Evolutionary conservation across 2,329 filamentous ascomycete species (phyloP).

Genomic region (Trichoderma sp.): DNA sequence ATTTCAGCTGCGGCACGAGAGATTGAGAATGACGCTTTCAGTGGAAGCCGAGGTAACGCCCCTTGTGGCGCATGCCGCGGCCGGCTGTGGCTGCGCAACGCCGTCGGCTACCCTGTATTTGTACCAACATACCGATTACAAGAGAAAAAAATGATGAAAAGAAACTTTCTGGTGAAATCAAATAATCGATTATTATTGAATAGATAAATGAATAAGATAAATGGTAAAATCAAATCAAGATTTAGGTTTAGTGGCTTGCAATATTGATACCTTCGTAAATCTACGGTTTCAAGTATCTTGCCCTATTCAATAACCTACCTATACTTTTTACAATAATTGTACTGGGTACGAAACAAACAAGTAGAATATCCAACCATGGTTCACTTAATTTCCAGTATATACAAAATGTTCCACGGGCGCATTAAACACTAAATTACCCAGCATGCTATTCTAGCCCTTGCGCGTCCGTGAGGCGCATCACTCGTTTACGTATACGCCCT

Average conservation of each 20-base stretch:
- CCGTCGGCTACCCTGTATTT: neutral
- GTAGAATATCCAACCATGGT: neutral
- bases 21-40: conserved; percentile 18
- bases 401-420: neutral
- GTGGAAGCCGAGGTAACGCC: conserved; percentile 20
- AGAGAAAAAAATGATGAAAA: neutral
- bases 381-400: neutral
- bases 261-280: too few relatives aligned
- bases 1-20: conserved; percentile 14
- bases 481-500: conserved; percentile 10
- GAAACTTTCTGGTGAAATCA: neutral
- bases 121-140: neutral
- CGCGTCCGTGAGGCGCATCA: conserved; percentile 18
- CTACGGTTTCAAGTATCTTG: too few relatives aligned
- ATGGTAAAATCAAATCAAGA: neutral
- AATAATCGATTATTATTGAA: neutral
- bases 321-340: too few relatives aligned
- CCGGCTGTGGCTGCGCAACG: conserved; percentile 1
- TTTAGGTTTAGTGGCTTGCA: neutral
- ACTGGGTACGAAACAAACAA: too few relatives aligned
- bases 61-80: conserved; percentile 7
- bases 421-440: neutral
- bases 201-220: neutral
- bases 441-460: neutral
- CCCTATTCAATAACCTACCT: too few relatives aligned